Base-by-base conservation (phyloP, 1,284 basidiomycete species). In the Trametes hirsuta region DNA sequence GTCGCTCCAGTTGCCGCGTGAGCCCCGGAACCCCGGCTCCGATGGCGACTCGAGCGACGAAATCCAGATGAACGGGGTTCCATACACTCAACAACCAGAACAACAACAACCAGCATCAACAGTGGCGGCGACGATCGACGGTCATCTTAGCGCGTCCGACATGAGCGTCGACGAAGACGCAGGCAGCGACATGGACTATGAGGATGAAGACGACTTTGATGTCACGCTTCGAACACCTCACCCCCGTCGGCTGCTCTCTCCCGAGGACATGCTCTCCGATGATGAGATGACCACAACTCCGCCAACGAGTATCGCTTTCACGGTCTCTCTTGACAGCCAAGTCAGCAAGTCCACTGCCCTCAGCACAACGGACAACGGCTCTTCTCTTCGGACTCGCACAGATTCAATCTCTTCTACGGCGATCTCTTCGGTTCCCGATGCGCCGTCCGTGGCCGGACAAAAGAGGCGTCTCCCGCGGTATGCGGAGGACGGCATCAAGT, bases 1-100 rank as follows among this genome's bases (percentile, higher is more conserved):
- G 82, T 85, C 81, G 87, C 85, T 87, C 86, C 80, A 79, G 82
- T 81, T 76, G 71, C 81, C 76, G 73, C 83, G 78, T 81, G 81
- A 83, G 80, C 80, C 78, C 48, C 71, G 73, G 72, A 80, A 82
- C 80, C 81, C 83, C 79, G 76, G 80, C 81, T 81, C 77, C 75
- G 81, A 76, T 74, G 74, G 76, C 71, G 76, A 76, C 81, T 81
- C 78, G 84, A 86, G 87, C 84, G 85, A 82, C 74, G 72, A 74
- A 62, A 53, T 66, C 54, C 46, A 63, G 34, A 66, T 63, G 52
- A 47, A 56, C 40, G 73, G 74, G 72, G 73, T 73, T 72, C 70
- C 69, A 58, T 40, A 47, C 22, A 52, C 56, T 53, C 47, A 55
- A 48, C 44, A 37, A 58, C 50, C 34, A 30, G 18, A 53, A 24